Evolutionary conservation across 306 rosid species (phyloP).

Genomic region (Ormosia emarginata): DNA sequence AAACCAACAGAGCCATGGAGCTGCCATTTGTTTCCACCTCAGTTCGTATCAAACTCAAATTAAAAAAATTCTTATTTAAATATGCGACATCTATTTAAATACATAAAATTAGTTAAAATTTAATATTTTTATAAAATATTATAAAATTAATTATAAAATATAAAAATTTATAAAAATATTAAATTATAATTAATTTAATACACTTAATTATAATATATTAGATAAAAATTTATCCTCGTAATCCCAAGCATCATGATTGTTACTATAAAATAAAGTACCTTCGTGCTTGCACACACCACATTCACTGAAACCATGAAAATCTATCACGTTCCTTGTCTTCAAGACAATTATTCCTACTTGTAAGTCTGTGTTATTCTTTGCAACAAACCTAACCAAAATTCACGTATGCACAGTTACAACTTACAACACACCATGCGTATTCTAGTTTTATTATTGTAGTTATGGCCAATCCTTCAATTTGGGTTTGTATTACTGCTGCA

Average conservation of each 20-base stretch:
- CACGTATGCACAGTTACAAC: too few relatives aligned
- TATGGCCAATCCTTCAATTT: background rate
- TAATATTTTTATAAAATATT: too few relatives aligned
- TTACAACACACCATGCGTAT: too few relatives aligned
- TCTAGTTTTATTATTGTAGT: too few relatives aligned
- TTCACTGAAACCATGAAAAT: slow-evolving; percentile 31
- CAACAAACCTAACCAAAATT: background rate
- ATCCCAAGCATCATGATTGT: background rate
- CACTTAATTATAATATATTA: too few relatives aligned
- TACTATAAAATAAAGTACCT: background rate
- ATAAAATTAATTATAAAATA: too few relatives aligned
- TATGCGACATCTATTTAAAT: too few relatives aligned
- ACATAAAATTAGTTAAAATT: too few relatives aligned
- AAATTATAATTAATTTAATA: too few relatives aligned
- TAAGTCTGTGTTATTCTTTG: background rate
- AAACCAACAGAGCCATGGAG: background rate
- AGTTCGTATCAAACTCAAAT: background rate
- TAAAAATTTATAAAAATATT: too few relatives aligned
- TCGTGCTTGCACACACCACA: background rate
- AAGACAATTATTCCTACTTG: slow-evolving; percentile 35
- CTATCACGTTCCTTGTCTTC: slow-evolving; percentile 21
- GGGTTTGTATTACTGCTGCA: slow-evolving; percentile 10
- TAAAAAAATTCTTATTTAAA: too few relatives aligned
- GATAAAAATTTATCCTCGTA: too few relatives aligned
- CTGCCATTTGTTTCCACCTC: background rate